Evolutionary conservation across 1,284 basidiomycete species (phyloP).

Genomic region (Mycena citricolor): DNA sequence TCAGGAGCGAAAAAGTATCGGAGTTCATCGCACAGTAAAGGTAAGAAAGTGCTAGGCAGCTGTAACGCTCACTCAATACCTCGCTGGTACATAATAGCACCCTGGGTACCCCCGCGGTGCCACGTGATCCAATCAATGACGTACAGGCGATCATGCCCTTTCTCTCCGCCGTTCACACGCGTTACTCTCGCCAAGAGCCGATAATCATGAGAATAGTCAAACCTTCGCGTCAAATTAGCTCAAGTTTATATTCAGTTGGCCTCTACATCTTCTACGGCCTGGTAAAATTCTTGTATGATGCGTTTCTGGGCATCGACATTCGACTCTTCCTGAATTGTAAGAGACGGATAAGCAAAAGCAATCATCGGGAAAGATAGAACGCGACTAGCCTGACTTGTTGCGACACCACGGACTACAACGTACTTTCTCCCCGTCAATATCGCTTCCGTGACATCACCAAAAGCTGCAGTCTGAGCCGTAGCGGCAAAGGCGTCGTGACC

Average conservation of each 20-base stretch:
- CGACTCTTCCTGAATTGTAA: slow-evolving; percentile 65
- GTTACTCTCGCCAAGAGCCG: too few relatives aligned
- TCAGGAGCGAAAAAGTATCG: too few relatives aligned
- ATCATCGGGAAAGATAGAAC: neutral
- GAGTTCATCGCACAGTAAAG: too few relatives aligned
- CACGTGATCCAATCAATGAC: too few relatives aligned
- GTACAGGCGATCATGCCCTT: too few relatives aligned
- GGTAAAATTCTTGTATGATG: slow-evolving; percentile 84
- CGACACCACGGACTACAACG: slow-evolving; percentile 73
- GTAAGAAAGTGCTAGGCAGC: too few relatives aligned
- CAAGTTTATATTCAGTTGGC: slow-evolving; percentile 32
- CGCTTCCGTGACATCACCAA: slow-evolving; percentile 63
- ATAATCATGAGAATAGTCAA: too few relatives aligned
- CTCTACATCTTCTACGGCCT: slow-evolving; percentile 68
- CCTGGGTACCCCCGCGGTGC: too few relatives aligned
- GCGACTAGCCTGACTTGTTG: slow-evolving; percentile 50
- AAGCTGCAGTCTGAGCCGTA: slow-evolving; percentile 33
- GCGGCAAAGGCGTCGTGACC: slow-evolving; percentile 53
- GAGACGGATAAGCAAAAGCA: slow-evolving; percentile 1
- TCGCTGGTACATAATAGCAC: too few relatives aligned
- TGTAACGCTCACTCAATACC: too few relatives aligned
- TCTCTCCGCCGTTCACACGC: too few relatives aligned
- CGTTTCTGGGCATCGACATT: slow-evolving; percentile 73
- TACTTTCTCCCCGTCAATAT: slow-evolving; percentile 86
- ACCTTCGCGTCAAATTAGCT: too few relatives aligned